Base-by-base conservation (phyloP, 2,329 filamentous ascomycete species). In the Botryotinia calthae region DNA sequence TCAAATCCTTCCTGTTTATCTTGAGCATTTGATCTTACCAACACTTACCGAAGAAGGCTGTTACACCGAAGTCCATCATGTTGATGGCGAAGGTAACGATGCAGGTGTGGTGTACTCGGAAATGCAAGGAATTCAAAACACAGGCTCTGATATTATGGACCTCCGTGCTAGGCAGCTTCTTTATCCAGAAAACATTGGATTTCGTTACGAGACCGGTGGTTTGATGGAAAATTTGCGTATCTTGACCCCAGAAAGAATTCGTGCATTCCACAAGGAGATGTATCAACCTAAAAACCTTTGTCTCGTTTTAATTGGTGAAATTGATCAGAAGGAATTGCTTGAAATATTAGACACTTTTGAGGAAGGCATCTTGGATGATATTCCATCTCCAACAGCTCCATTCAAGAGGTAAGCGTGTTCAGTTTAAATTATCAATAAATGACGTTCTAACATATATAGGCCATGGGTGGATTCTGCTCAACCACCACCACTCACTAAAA, bases 71-170 rank as follows among this genome's bases (percentile, higher is more conserved):
- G 96, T 99, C 2, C 94, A 97, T 84, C 96, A 99, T 81, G 89
- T 99, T 72, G 94, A 99, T 80, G 95, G 94, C 25, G 90, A 93
- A 77, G 96, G 96, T 72, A 92, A 98, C 76, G 96, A 99, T 86
- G 96, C 96, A 59, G 96, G 94, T 75, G 95, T 98, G 1, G 96
- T 99, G 14, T 99, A 99, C 83, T 98, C 95, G 0, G 96, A 99
- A 83, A 99, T 99, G 96, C 96, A 99, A 83, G 96, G 91, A 37
- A 90, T 97, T 2, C 93, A 98, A 80, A 97, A 97, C 80, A 91
- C 89, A 70, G 90, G 92, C 76, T 86, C 87, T 12, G 94, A 97
- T 81, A 88, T 98, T 73, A 97, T 98, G 88, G 93, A 97, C 76
- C 86, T 98, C 73, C 88, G 89, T 76, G 91, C 93, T 70, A 91